phyloP scores from a whole-genome alignment of 139 green algal genomes.

The Chlorella sp. region DNA sequence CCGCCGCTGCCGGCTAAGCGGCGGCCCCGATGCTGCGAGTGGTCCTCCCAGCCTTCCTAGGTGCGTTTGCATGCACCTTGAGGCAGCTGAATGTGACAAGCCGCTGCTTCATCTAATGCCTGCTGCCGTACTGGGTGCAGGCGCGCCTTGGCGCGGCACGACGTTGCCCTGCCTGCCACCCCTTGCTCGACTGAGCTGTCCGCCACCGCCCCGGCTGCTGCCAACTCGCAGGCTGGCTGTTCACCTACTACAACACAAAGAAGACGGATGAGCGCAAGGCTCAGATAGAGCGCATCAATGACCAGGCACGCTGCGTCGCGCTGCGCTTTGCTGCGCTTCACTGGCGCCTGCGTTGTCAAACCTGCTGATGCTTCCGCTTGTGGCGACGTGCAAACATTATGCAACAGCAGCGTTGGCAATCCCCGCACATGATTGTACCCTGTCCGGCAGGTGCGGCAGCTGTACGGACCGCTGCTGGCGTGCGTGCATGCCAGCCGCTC shows the following conservation, averaged over 20 bases:
- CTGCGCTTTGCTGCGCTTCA: background rate
- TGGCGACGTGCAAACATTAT: too few relatives aligned
- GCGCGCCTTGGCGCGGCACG: too few relatives aligned
- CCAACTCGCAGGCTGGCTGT: constrained; percentile 70
- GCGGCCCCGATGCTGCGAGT: too few relatives aligned
- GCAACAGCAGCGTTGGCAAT: too few relatives aligned
- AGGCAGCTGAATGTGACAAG: background rate
- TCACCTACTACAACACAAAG: constrained; percentile 86
- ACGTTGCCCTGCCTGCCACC: too few relatives aligned
- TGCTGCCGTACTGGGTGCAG: background rate
- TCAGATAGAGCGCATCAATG: constrained; percentile 86
- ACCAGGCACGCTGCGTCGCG: constrained; percentile 61
- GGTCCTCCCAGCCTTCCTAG: too few relatives aligned
- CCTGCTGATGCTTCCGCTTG: too few relatives aligned
- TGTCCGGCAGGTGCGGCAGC: constrained; percentile 52
- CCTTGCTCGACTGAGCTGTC: too few relatives aligned
- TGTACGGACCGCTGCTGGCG: constrained; percentile 88
- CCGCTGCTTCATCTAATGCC: too few relatives aligned
- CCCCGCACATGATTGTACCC: background rate
- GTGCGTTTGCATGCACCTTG: too few relatives aligned
- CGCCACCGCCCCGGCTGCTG: background rate
- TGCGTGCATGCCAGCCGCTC: constrained; percentile 79
- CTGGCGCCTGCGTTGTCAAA: too few relatives aligned
- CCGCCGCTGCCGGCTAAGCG: too few relatives aligned
- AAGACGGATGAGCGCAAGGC: constrained; percentile 81